Evolutionary conservation across 2,329 filamentous ascomycete genomes (phyloP).

Genomic region (Neopestalotiopsis sp.): DNA sequence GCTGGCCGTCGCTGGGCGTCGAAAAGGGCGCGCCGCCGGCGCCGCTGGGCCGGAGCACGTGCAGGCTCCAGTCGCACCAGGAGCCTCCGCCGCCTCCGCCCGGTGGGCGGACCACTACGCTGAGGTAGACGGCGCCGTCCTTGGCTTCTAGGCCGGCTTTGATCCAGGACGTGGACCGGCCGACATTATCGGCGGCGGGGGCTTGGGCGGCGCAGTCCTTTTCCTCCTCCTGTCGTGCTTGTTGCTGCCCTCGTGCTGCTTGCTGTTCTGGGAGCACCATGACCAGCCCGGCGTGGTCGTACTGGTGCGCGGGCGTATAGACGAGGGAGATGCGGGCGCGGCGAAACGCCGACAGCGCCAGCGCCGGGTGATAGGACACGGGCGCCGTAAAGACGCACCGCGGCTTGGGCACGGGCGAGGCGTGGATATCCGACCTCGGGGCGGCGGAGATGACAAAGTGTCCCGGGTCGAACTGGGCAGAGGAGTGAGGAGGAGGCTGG

Average conservation of each 20-base stretch:
- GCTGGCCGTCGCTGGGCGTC: neutral
- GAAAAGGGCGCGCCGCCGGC: neutral
- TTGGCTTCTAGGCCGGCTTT: slow-evolving; percentile 12
- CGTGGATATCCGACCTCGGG: slow-evolving; percentile 2
- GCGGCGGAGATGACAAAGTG: neutral
- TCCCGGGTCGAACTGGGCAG: neutral
- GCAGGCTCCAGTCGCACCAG: slow-evolving; percentile 10
- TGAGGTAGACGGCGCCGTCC: slow-evolving; percentile 7
- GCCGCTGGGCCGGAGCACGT: neutral
- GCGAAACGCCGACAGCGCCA: neutral
- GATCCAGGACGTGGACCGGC: neutral
- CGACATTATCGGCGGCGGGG: neutral
- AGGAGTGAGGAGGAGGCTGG: neutral
- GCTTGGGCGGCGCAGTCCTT: neutral
- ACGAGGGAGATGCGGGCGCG: neutral
- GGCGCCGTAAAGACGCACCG: slow-evolving; percentile 3
- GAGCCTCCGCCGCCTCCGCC: too few species aligned
- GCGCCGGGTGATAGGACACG: neutral
- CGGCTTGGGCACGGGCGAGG: neutral
- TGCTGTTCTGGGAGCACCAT: neutral
- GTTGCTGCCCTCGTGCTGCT: neutral
- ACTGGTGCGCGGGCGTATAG: slow-evolving; percentile 5
- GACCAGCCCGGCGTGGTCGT: slow-evolving; percentile 6
- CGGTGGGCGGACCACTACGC: neutral
- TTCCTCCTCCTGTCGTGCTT: neutral